phyloP scores from a whole-genome alignment of 208 protist genomes.

The Acanthamoeba lugdunensis region DNA sequence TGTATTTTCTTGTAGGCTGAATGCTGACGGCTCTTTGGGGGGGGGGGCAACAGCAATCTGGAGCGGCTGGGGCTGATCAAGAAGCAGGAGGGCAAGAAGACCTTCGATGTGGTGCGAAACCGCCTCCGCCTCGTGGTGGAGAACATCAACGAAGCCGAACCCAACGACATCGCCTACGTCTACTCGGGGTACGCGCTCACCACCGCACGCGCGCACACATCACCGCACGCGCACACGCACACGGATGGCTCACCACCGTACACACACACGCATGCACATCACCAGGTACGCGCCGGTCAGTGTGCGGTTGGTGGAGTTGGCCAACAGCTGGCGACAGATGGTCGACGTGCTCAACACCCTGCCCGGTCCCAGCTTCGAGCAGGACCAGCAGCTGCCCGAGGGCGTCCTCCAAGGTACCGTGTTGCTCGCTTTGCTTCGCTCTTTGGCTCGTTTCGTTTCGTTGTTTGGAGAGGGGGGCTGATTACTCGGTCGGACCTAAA shows the following conservation, averaged over 20 bases:
- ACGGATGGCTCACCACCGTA: conserved; percentile 8
- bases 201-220: background rate
- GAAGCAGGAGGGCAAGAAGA: conserved; percentile 67
- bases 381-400: conserved; percentile 76
- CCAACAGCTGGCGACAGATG: conserved; percentile 52
- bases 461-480: no score
- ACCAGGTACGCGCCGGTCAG: conserved; percentile 83
- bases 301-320: conserved; percentile 80
- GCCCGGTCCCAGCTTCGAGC: conserved; percentile 79
- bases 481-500: background rate
- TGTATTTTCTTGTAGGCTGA: background rate
- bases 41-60: conserved; percentile 72
- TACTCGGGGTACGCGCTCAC: conserved; percentile 78
- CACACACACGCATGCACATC: background rate
- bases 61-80: conserved; percentile 80
- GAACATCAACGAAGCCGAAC: conserved; percentile 80
- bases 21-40: no score
- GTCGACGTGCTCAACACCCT: conserved; percentile 57
- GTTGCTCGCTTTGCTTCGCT: background rate
- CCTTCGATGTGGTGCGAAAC: conserved; percentile 64
- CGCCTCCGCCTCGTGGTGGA: conserved; percentile 73
- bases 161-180: conserved; percentile 84
- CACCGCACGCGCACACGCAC: background rate
- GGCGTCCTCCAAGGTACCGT: conserved; percentile 25
- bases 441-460: background rate